Evolutionary conservation across 257 asterid species (phyloP).

Genomic region (Striga asiatica): DNA sequence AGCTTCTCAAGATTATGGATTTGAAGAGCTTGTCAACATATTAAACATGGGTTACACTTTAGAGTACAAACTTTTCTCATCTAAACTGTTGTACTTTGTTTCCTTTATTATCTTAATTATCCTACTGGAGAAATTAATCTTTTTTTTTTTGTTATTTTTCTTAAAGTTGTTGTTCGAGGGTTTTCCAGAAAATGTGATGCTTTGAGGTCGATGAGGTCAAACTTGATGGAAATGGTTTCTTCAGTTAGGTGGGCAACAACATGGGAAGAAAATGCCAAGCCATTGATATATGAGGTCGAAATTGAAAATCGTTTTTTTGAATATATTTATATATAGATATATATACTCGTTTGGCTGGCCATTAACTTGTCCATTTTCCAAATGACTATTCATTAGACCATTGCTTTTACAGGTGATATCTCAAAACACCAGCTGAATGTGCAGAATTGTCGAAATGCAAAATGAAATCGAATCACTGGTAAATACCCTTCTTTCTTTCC

Average conservation of each 20-base stretch:
- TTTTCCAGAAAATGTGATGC: constrained; percentile 58
- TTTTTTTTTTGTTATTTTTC: not conserved
- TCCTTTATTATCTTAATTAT: too few species aligned
- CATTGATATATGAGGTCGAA: constrained; percentile 60
- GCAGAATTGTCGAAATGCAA: not conserved
- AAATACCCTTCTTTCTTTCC: not conserved
- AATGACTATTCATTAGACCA: not conserved
- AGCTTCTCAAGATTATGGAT: too few species aligned
- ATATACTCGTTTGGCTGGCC: too few species aligned
- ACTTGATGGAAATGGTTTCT: constrained; percentile 52
- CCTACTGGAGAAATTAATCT: too few species aligned
- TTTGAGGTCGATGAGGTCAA: constrained; percentile 51
- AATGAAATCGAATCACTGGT: not conserved
- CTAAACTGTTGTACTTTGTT: not conserved
- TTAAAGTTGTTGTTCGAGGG: constrained; percentile 74
- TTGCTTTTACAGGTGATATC: constrained; percentile 42
- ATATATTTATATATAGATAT: too few species aligned
- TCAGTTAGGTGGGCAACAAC: constrained; percentile 65
- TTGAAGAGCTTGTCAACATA: too few species aligned
- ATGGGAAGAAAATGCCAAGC: constrained; percentile 81
- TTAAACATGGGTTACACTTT: too few species aligned
- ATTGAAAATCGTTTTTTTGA: not conserved
- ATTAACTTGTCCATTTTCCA: not conserved
- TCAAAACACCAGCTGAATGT: constrained; percentile 29
- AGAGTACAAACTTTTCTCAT: not conserved